phyloP scores from a whole-genome alignment of 78 protist genomes.

The Dictyostelium capitatum region DNA sequence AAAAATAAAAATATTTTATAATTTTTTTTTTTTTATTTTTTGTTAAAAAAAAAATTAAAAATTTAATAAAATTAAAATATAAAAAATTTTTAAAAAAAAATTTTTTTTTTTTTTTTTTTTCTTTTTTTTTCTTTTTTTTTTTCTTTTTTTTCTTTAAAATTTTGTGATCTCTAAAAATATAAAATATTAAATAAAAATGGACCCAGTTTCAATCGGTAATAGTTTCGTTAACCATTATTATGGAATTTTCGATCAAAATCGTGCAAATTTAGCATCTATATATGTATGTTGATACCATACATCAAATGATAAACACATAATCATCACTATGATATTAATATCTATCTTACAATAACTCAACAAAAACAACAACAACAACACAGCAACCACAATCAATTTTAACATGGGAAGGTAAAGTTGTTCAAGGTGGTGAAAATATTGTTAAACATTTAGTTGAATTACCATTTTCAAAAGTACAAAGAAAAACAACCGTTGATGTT shows the following conservation, averaged over 20 bases:
- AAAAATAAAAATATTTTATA: too few species aligned
- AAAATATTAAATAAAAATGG: too few species aligned
- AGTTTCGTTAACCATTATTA: slow-evolving; percentile 3
- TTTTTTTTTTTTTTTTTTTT: too few species aligned
- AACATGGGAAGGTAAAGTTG: slow-evolving; percentile 21
- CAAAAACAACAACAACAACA: not conserved
- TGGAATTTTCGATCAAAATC: not conserved
- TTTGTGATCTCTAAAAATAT: too few species aligned
- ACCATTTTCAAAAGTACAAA: not conserved
- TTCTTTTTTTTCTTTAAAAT: too few species aligned
- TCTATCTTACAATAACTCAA: not conserved
- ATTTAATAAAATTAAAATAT: too few species aligned
- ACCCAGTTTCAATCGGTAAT: not conserved
- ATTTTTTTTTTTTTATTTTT: too few species aligned
- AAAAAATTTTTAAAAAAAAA: too few species aligned
- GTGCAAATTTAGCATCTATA: not conserved
- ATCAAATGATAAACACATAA: too few species aligned
- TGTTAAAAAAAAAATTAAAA: too few species aligned
- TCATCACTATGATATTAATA: not conserved
- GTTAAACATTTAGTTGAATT: not conserved
- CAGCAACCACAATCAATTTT: slow-evolving; percentile 16
- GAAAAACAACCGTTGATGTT: not conserved
- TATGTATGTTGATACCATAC: not conserved
- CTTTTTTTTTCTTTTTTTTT: too few species aligned
- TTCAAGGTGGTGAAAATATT: not conserved